These are phyloP conservation scores for Dioszegia crocea DNA, from an alignment of 768 basidiomycete species.

Conservation along the genomic window DNA sequence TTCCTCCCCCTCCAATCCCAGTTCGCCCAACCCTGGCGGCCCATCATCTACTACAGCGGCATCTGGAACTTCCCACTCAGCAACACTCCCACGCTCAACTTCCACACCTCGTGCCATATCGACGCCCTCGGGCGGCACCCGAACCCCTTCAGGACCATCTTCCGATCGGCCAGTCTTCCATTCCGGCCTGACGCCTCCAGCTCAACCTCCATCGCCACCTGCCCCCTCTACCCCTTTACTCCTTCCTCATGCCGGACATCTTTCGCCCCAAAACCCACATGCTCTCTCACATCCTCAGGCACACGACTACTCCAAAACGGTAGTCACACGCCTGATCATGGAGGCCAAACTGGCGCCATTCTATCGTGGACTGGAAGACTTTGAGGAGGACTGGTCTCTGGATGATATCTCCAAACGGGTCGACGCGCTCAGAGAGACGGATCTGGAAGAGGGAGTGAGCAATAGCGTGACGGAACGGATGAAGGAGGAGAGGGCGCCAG, in stretches of 20 bases:
- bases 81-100: neutral
- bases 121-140: neutral
- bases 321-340: conserved; percentile 81
- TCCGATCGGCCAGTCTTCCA: conserved; percentile 21
- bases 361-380: conserved; percentile 93
- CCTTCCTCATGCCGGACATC: conserved; percentile 44
- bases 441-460: conserved; percentile 34
- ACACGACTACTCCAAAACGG: conserved; percentile 81
- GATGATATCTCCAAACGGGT: conserved; percentile 59
- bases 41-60: neutral
- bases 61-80: neutral
- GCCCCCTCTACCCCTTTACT: conserved; percentile 41
- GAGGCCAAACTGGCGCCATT: conserved; percentile 89
- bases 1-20: conserved; percentile 4
- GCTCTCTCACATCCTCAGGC: conserved; percentile 38
- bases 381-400: conserved; percentile 80
- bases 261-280: conserved; percentile 45
- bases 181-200: conserved; percentile 36
- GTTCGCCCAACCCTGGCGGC: neutral
- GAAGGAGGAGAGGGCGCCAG: conserved; percentile 21
- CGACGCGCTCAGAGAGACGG: conserved; percentile 40
- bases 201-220: conserved; percentile 32
- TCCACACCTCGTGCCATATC: conserved; percentile 3
- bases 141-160: neutral
- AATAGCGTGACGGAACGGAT: conserved; percentile 38